phyloP scores from a whole-genome alignment of 176 grass and related monocot genomes.

The Thalia dealbata region DNA sequence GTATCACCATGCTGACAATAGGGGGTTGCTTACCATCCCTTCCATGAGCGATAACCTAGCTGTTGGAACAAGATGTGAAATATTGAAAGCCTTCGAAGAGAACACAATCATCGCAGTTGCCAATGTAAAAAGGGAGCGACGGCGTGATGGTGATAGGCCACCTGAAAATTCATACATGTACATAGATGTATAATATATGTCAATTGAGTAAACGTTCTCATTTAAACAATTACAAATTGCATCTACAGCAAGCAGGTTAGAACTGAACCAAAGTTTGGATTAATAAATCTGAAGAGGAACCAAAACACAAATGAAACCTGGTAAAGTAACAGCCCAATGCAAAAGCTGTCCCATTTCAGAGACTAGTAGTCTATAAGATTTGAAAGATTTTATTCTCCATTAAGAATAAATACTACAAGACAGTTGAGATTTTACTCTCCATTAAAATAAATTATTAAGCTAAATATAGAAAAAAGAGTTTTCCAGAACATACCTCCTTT shows the following conservation, averaged over 20 bases:
- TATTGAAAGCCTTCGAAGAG: constrained; percentile 84
- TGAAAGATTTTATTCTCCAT: too few species aligned
- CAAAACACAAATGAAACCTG: too few species aligned
- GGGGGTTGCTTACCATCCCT: constrained; percentile 53
- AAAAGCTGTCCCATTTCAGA: not conserved
- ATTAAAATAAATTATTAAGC: not conserved
- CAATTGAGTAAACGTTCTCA: not conserved
- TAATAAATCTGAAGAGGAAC: too few species aligned
- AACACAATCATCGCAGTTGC: constrained; percentile 91
- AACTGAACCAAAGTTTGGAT: too few species aligned
- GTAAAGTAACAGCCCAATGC: not conserved
- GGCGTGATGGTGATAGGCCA: constrained; percentile 50
- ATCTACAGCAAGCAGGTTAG: not conserved
- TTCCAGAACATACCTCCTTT: constrained; percentile 38
- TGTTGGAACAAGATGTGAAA: constrained; percentile 63
- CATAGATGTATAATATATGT: not conserved
- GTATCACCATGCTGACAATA: not conserved
- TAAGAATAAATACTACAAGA: too few species aligned
- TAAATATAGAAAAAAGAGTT: not conserved
- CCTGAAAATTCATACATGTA: constrained; percentile 24
- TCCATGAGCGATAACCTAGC: constrained; percentile 54
- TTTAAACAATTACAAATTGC: not conserved
- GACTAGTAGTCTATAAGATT: not conserved
- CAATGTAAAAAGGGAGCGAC: constrained; percentile 80
- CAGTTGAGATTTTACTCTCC: not conserved